These are phyloP conservation scores for Prunus mira DNA, from an alignment of 306 rosid genomes.

Conservation along the genomic window DNA sequence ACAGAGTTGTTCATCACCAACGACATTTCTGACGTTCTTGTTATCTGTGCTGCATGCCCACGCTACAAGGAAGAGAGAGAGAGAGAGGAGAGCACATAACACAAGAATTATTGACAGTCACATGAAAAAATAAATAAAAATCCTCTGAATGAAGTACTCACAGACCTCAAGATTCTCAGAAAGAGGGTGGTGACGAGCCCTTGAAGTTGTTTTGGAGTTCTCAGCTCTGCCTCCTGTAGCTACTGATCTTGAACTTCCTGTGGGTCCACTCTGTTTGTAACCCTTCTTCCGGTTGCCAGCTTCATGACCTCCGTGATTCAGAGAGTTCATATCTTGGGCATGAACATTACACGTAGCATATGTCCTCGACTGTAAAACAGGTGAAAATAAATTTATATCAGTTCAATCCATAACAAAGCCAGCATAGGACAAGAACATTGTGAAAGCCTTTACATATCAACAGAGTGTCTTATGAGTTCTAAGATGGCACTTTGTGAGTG, in stretches of 20 bases:
- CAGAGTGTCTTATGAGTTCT: background rate
- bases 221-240: background rate
- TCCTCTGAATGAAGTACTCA: background rate
- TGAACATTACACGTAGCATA: background rate
- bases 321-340: background rate
- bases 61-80: background rate
- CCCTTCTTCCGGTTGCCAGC: background rate
- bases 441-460: background rate
- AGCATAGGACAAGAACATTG: background rate
- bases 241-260: background rate
- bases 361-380: background rate
- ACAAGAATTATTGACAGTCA: background rate
- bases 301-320: background rate
- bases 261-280: background rate
- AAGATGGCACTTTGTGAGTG: no score
- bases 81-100: background rate
- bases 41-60: background rate
- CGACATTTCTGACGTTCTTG: background rate
- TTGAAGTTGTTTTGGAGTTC: background rate
- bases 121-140: background rate
- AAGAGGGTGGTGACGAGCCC: background rate
- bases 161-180: background rate
- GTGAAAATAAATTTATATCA: background rate
- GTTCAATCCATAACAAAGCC: background rate
- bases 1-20: background rate